phyloP scores from a whole-genome alignment of 2,329 filamentous ascomycete genomes.

The Thielaviopsis cerberus region DNA sequence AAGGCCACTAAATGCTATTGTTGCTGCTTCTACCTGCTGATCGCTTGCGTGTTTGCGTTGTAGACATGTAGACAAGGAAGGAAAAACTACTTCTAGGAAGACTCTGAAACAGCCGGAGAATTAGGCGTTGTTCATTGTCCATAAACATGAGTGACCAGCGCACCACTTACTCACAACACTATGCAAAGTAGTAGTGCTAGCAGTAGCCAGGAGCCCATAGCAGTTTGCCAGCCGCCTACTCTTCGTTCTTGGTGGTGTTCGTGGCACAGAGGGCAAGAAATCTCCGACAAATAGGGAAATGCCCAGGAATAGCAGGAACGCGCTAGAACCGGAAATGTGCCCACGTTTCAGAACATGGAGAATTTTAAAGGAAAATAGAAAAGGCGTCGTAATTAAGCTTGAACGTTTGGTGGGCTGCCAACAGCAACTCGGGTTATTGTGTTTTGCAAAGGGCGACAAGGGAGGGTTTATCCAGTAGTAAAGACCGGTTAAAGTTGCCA shows the following conservation, averaged over 20 bases:
- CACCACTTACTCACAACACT: background rate
- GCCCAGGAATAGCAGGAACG: too few species aligned
- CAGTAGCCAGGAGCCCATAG: too few species aligned
- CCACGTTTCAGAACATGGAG: background rate
- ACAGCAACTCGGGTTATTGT: too few species aligned
- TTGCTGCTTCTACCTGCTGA: background rate
- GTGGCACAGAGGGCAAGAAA: background rate
- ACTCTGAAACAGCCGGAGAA: background rate
- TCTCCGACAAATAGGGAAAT: background rate
- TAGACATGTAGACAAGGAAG: background rate
- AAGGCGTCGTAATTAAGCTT: too few species aligned
- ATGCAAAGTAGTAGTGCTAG: background rate
- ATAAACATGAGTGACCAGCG: background rate
- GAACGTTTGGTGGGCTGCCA: too few species aligned
- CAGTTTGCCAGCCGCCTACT: too few species aligned
- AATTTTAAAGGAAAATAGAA: background rate
- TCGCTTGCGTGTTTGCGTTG: background rate
- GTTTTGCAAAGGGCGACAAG: too few species aligned
- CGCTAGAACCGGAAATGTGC: background rate
- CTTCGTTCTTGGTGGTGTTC: background rate
- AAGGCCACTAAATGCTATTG: background rate
- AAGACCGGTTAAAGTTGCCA: background rate
- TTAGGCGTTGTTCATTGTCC: background rate
- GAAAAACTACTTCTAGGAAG: background rate
- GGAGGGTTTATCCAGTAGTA: too few species aligned